Percentiles rank a stretch among this genome's conserved stretches.
Evolutionary conservation across 441 rosid species (phyloP).

Genomic region (Croton setiger): DNA sequence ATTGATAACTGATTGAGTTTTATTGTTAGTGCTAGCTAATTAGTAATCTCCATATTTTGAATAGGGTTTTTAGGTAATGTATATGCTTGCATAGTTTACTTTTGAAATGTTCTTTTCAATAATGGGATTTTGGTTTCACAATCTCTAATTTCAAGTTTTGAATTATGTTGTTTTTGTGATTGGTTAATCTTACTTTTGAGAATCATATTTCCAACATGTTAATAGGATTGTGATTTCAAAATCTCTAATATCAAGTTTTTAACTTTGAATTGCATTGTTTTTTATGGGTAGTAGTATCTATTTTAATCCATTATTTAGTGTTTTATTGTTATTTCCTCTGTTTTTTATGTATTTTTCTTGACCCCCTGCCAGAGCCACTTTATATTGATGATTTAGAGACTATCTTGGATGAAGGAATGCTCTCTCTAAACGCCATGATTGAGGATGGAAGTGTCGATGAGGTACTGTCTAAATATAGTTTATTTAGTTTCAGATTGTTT

Average conservation of each 20-base stretch:
- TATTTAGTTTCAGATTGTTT: neutral
- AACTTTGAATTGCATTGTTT: neutral
- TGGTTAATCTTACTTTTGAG: too few species aligned
- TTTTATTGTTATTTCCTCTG: neutral
- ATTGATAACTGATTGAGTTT: neutral
- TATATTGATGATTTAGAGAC: constrained; percentile 70
- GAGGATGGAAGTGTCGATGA: constrained; percentile 87
- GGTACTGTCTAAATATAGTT: constrained; percentile 29
- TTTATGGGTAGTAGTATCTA: neutral
- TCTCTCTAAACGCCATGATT: constrained; percentile 52
- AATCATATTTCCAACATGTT: too few species aligned
- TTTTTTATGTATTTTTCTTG: neutral
- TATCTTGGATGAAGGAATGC: constrained; percentile 56
- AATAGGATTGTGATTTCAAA: too few species aligned
- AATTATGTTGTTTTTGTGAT: too few species aligned
- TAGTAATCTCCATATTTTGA: neutral
- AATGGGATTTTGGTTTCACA: neutral
- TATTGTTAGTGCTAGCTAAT: neutral
- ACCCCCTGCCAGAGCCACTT: constrained; percentile 42
- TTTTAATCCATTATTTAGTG: too few species aligned
- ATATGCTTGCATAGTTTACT: neutral
- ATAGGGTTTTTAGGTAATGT: neutral
- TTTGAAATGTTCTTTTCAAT: neutral
- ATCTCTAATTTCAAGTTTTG: neutral
- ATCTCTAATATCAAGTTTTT: neutral